Percentiles rank a stretch among this genome's conserved stretches.
Conservation (phyloP, 257 asterid genomes). For the Fraxinus pennsylvanica region DNA sequence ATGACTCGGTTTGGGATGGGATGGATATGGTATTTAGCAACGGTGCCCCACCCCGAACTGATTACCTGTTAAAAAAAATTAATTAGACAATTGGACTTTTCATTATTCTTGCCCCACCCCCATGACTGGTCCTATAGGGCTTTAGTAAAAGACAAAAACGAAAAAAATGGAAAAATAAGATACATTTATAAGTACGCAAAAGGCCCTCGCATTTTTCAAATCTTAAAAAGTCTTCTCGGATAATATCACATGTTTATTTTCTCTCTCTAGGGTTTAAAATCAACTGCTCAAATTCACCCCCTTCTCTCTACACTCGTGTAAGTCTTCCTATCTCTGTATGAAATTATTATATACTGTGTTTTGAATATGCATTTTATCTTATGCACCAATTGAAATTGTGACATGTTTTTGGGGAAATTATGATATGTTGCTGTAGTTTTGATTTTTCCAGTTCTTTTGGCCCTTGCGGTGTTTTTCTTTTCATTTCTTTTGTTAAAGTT, state of each 20-base stretch:
- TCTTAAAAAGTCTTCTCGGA: conserved; percentile 35
- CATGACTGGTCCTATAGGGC: no score
- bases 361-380: background rate
- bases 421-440: no score
- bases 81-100: no score
- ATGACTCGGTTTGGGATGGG: no score
- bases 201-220: conserved; percentile 43
- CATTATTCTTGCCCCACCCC: no score
- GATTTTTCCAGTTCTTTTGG: no score
- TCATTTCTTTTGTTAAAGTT: no score
- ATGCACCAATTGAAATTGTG: background rate
- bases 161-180: no score
- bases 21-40: no score
- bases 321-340: conserved; percentile 1
- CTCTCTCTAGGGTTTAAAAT: conserved; percentile 50
- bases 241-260: conserved; percentile 14
- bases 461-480: background rate
- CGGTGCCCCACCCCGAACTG: no score
- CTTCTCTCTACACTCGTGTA: conserved; percentile 22
- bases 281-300: conserved; percentile 19
- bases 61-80: no score
- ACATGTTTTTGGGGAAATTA: background rate
- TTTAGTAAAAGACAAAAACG: no score
- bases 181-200: conserved; percentile 1
- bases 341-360: background rate